Percentiles rank a stretch among this genome's conserved stretches.
Conservation (phyloP, 345 rosid species). For the Reutealis trisperma region DNA sequence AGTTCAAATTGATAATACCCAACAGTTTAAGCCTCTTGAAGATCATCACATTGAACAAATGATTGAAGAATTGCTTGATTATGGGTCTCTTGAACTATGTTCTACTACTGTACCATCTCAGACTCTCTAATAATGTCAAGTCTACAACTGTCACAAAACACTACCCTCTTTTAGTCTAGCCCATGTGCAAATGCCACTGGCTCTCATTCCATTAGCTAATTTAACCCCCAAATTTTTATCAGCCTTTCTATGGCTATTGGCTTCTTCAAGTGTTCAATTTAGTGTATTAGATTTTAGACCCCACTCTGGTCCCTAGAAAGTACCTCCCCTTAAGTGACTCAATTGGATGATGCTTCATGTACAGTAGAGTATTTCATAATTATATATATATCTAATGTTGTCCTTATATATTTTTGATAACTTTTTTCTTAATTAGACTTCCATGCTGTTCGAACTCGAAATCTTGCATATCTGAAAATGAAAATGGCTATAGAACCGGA, state of each 20-base stretch:
- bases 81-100: conserved; percentile 81
- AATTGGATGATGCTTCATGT: conserved; percentile 33
- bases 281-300: conserved; percentile 15
- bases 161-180: neutral
- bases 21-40: conserved; percentile 60
- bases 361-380: conserved; percentile 31
- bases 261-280: neutral
- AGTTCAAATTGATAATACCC: conserved; percentile 33
- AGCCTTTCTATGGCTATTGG: conserved; percentile 5
- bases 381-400: conserved; percentile 15
- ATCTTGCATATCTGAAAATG: neutral
- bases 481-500: neutral
- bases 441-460: no score
- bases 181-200: conserved; percentile 17
- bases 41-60: conserved; percentile 94
- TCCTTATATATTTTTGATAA: conserved; percentile 2
- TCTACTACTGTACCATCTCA: conserved; percentile 41
- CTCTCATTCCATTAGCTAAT: conserved; percentile 33
- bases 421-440: no score
- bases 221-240: conserved; percentile 34
- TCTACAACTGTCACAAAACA: neutral
- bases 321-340: conserved; percentile 20
- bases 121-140: conserved; percentile 27
- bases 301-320: conserved; percentile 18
- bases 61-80: conserved; percentile 86